phyloP scores from a whole-genome alignment of 257 asterid species.

The Thymus quinquecostatus region DNA sequence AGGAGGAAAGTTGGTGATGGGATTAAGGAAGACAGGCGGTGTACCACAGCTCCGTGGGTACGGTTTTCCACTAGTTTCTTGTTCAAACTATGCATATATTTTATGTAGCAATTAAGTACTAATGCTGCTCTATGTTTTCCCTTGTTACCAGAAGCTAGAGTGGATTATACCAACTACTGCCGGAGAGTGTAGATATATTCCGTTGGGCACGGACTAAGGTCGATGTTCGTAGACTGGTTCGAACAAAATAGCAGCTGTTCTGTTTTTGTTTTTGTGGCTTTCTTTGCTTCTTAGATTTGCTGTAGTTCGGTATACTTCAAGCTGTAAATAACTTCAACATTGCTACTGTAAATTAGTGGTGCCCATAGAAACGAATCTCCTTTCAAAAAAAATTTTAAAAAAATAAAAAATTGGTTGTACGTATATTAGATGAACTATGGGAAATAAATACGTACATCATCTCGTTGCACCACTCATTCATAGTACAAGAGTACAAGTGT shows the following conservation, averaged over 20 bases:
- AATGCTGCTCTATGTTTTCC: background rate
- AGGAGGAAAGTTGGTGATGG: slow-evolving; percentile 62
- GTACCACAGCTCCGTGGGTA: slow-evolving; percentile 36
- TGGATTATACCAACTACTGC: slow-evolving; percentile 21
- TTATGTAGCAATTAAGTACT: background rate
- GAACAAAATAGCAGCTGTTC: background rate
- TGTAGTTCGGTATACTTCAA: background rate
- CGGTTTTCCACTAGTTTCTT: background rate
- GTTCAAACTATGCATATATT: slow-evolving; percentile 12
- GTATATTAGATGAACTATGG: too few relatives aligned
- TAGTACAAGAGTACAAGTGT: too few relatives aligned
- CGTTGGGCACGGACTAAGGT: slow-evolving; percentile 8
- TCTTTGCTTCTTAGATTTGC: background rate
- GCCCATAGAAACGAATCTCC: background rate
- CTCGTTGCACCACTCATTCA: too few relatives aligned
- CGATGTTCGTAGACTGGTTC: slow-evolving; percentile 3
- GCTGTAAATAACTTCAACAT: slow-evolving; percentile 2
- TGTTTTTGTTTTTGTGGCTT: background rate
- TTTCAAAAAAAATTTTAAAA: too few relatives aligned
- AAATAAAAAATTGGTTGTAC: too few relatives aligned
- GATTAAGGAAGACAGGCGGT: slow-evolving; percentile 54
- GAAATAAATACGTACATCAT: too few relatives aligned
- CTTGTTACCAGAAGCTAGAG: slow-evolving; percentile 28
- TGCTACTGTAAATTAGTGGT: slow-evolving; percentile 10
- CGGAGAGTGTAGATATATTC: slow-evolving; percentile 27